Percentiles rank a stretch among this genome's conserved stretches.
These are phyloP conservation scores for Neckera pumila DNA, from an alignment of 225 moss, liverwort and hornwort genomes.

Conservation along the genomic window DNA sequence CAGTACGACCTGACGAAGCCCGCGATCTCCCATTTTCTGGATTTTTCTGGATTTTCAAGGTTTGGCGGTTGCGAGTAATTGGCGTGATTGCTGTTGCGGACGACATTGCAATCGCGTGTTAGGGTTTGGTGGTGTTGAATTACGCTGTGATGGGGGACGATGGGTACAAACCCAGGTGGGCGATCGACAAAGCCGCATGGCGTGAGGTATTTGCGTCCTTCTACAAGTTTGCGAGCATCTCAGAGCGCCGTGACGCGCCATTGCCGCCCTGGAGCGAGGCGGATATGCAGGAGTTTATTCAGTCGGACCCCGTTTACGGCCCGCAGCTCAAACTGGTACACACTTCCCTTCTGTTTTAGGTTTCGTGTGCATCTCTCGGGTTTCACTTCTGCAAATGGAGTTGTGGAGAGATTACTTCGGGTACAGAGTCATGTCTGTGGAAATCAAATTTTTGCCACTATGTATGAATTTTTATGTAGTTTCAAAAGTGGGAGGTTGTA, in stretches of 20 bases:
- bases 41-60: background rate
- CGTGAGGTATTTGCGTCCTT: constrained; percentile 58
- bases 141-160: constrained; percentile 13
- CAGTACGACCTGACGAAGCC: background rate
- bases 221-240: constrained; percentile 54
- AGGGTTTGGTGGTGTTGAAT: background rate
- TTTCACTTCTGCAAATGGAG: background rate
- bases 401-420: background rate
- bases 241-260: constrained; percentile 45
- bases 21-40: background rate
- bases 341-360: background rate
- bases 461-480: background rate
- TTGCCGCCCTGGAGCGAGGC: constrained; percentile 63
- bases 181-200: constrained; percentile 87
- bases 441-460: background rate
- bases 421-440: background rate
- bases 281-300: constrained; percentile 78
- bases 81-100: background rate
- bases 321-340: constrained; percentile 46
- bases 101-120: background rate
- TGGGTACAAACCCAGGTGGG: constrained; percentile 85
- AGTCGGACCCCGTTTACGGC: constrained; percentile 61
- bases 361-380: background rate
- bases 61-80: background rate
- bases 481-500: background rate